These are phyloP conservation scores for Raffaelea deltoideospora DNA, from an alignment of 2,329 filamentous ascomycete species.

Conservation along the genomic window DNA sequence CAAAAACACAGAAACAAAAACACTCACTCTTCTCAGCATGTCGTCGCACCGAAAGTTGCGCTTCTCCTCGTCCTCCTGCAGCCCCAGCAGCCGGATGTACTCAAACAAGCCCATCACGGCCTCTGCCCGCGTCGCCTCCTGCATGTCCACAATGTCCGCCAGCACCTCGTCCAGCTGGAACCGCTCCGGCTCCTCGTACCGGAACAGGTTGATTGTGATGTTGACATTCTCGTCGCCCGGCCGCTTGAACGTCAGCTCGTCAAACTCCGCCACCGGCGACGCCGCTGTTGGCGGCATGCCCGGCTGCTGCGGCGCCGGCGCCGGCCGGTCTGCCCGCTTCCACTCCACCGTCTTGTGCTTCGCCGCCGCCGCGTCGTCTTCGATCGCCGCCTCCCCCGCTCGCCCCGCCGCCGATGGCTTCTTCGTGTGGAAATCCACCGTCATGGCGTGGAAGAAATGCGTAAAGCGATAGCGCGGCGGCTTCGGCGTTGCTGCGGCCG, in stretches of 20 bases:
- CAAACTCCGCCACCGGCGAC: constrained; percentile 64
- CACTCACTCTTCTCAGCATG: constrained; percentile 55
- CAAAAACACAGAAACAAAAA: background rate
- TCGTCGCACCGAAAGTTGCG: constrained; percentile 85
- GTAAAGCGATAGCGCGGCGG: constrained; percentile 40
- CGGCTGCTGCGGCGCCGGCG: constrained; percentile 19
- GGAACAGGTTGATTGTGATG: constrained; percentile 70
- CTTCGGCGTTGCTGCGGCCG: constrained; percentile 17
- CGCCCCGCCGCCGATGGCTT: constrained; percentile 18
- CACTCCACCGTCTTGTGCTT: constrained; percentile 55
- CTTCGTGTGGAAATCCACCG: constrained; percentile 54
- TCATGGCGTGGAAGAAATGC: constrained; percentile 70
- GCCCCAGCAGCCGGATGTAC: constrained; percentile 70
- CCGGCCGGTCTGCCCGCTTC: constrained; percentile 58
- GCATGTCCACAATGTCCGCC: constrained; percentile 70
- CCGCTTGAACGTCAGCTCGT: constrained; percentile 81
- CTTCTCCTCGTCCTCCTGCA: constrained; percentile 93
- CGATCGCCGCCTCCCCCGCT: constrained; percentile 29
- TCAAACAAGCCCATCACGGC: constrained; percentile 90
- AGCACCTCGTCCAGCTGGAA: constrained; percentile 67
- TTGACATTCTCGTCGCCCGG: constrained; percentile 87
- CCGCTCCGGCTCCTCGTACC: constrained; percentile 75
- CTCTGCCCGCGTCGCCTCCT: constrained; percentile 75
- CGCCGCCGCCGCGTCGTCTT: background rate
- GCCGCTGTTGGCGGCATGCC: constrained; percentile 19